Base-by-base conservation (phyloP, 129 eudicot genomes). In the Arctium lappa region DNA sequence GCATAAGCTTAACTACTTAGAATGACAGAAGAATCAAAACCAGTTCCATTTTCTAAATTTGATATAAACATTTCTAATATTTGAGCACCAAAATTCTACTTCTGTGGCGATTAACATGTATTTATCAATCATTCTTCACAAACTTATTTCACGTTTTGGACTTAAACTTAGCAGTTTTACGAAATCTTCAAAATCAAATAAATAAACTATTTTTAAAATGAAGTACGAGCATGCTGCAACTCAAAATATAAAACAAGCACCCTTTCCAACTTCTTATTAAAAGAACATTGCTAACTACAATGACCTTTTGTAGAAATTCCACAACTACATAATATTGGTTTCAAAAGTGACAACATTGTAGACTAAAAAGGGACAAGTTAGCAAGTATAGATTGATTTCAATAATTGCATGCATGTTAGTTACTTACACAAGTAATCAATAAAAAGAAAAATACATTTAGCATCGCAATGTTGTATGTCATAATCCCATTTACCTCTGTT, bases 381-480 rank as follows among this genome's bases (percentile, higher is more conserved):
- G 46, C 31, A 69, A 79, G 74, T 37, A 69, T 77, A 42, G 15
- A 15, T 30, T 8, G 48, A 79, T 44, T 69, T 9, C 13, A 81
- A 65, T 16, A 34, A 33, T 33, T 16, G 30, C 46, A 77, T 33
- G 36, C 36, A 33, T 6, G 72, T 22, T 80, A 46, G 32, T 69
- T 79, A 37, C 36, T 2, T n/a, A 71, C 16, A 70, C 63, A 42
- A 56, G 70, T 33, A 18, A 34, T 5, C 4, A 13, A 77, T 2
- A 53, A 32, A 1, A 12, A 48, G 71, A 56, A 8, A 30, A 29
- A 8, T 8, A 31, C n/a, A 73, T 42, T 32, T 84, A 92, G 97
- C 98, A 91, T 95, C 84, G 91, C 98, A 88, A 92, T 92, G 84
- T 95, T 95, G 88, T 95, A 97, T 97, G 92, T 95, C 98, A 95